Evolutionary conservation across 805 yeast species (phyloP).

Genomic region (Candida broadrunensis): DNA sequence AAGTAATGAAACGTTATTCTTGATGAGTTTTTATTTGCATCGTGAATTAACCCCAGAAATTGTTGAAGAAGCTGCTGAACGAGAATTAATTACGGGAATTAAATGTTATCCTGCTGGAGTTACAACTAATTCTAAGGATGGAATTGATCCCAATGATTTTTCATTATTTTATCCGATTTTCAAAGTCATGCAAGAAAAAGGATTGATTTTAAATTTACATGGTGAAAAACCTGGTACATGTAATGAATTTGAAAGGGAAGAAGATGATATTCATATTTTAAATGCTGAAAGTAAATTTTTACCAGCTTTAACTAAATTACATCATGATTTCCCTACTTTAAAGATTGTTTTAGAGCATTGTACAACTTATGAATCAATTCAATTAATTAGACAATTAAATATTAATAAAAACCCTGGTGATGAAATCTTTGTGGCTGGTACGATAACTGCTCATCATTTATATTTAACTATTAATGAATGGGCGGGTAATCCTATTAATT

Average conservation of each 20-base stretch:
- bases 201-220: slow-evolving; percentile 81
- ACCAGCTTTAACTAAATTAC: slow-evolving; percentile 82
- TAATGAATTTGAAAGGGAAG: slow-evolving; percentile 39
- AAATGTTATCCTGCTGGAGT: slow-evolving; percentile 99
- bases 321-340: slow-evolving; percentile 77
- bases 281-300: slow-evolving; percentile 92
- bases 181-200: slow-evolving; percentile 77
- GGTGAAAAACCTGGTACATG: slow-evolving; percentile 82
- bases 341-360: slow-evolving; percentile 92
- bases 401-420: slow-evolving; percentile 19
- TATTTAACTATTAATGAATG: slow-evolving; percentile 86
- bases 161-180: slow-evolving; percentile 85
- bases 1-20: slow-evolving; percentile 80
- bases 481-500: slow-evolving; percentile 95
- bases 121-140: slow-evolving; percentile 91
- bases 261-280: slow-evolving; percentile 74
- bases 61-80: slow-evolving; percentile 70
- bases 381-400: slow-evolving; percentile 62
- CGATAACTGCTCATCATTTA: slow-evolving; percentile 95
- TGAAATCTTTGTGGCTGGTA: slow-evolving; percentile 71
- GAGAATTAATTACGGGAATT: slow-evolving; percentile 75
- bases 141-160: slow-evolving; percentile 93
- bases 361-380: slow-evolving; percentile 86
- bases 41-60: slow-evolving; percentile 82
- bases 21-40: slow-evolving; percentile 86